Evolutionary conservation across 2,329 filamentous ascomycete species (phyloP), one percentile per base, ranked within the genome.

Genomic region (Whalleya microplaca): DNA sequence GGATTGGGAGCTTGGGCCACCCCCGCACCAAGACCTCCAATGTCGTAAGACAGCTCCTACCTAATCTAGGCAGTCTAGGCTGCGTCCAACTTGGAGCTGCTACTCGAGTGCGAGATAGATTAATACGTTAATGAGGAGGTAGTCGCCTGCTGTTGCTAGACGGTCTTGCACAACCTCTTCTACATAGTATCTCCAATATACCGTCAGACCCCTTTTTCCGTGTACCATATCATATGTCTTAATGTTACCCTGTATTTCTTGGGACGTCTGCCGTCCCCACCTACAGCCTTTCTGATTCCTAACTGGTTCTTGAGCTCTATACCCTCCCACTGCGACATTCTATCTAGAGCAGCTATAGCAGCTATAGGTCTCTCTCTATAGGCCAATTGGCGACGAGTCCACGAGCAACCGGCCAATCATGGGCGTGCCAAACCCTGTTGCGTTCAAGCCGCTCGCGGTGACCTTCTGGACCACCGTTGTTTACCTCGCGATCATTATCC

Each of bases 401-500:
- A 45, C 55, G 23, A 54, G 23, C 42, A 21, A 45, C 16, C 29
- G 52, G 51, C 61, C 59, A 59, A 58, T 55, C 59, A 71, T 71
- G 69, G 64, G 60, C 50, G 44, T 66, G 23, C 62, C 64, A 51
- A 87, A 86, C 60, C 84, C 84, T 1, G 77, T 96, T 69, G 88
- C 87, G 58, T 99, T 98, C 75, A 86, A 85, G 59, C 90, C 91
- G 23, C 81, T 85, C 62, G 88, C 91, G 48, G 94, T 98, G 56
- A 93, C 90, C 37, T 80, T 96, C 71, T 88, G 93, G 78, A 88
- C 87, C 42, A 86, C 86, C 12, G 70, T 86, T 59, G 79, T 92
- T 57, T 98, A 98, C 75, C 79, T 95, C 54, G 89, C 89, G 53
- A 76, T 98, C 46, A 77, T 92, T 68, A 84, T 91, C 42, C 87